Conservation (phyloP, 805 yeast genomes). For the Ascoidea tarda region DNA sequence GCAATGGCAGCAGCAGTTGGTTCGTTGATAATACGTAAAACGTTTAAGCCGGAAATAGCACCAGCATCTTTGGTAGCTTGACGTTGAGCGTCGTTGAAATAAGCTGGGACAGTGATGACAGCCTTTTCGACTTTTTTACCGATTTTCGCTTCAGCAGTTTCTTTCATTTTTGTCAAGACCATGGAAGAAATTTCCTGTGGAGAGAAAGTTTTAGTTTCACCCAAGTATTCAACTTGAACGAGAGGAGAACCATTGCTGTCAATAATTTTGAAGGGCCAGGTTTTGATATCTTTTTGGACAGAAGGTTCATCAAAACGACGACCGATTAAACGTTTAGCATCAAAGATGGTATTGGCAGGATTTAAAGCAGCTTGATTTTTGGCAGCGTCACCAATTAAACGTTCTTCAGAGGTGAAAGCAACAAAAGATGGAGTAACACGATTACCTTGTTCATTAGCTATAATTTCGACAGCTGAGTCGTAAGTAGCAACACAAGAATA, state of each 20-base stretch:
- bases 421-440: conserved; percentile 75
- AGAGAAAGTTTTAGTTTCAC: conserved; percentile 53
- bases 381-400: conserved; percentile 75
- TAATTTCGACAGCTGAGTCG: conserved; percentile 65
- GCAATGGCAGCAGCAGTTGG: conserved; percentile 98
- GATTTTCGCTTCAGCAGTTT: conserved; percentile 65
- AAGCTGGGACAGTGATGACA: conserved; percentile 70
- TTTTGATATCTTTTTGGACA: conserved; percentile 82
- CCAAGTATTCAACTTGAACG: conserved; percentile 57
- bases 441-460: conserved; percentile 80
- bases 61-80: conserved; percentile 78
- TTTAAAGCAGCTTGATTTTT: conserved; percentile 74
- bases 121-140: conserved; percentile 63
- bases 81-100: conserved; percentile 70
- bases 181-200: conserved; percentile 68
- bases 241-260: conserved; percentile 54
- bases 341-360: conserved; percentile 67
- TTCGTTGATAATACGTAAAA: conserved; percentile 64
- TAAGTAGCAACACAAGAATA: conserved; percentile 70
- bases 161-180: conserved; percentile 75
- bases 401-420: conserved; percentile 65
- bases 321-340: conserved; percentile 75
- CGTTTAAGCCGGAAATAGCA: conserved; percentile 69
- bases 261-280: conserved; percentile 72
- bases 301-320: conserved; percentile 62